phyloP scores from a whole-genome alignment of 352 stramenopile genomes.

The Pythium utonaiense region DNA sequence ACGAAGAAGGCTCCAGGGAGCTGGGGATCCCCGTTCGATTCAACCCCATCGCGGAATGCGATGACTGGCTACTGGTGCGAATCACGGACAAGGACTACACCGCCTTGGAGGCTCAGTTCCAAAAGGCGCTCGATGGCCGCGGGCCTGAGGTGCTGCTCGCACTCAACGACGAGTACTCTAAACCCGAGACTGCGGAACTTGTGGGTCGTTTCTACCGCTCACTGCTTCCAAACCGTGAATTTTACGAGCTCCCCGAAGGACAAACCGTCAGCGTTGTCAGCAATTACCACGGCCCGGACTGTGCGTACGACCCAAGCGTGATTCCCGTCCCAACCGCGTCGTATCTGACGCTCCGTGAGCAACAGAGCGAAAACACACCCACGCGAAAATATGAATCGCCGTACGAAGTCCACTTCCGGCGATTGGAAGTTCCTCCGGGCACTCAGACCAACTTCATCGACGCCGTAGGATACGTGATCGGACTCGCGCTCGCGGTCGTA shows the following conservation, averaged over 20 bases:
- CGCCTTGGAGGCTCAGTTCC: slow-evolving; percentile 28
- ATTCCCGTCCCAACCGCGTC: slow-evolving; percentile 26
- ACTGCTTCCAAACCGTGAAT: slow-evolving; percentile 46
- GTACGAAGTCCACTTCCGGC: slow-evolving; percentile 24
- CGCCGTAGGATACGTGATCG: slow-evolving; percentile 25
- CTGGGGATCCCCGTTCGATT: slow-evolving; percentile 66
- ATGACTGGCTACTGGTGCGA: slow-evolving; percentile 78
- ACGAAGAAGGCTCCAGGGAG: slow-evolving; percentile 58
- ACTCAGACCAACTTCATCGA: background rate
- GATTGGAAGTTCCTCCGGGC: background rate
- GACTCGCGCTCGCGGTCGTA: slow-evolving; percentile 42
- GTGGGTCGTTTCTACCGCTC: slow-evolving; percentile 57
- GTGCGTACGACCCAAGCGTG: slow-evolving; percentile 48
- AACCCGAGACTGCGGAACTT: slow-evolving; percentile 43
- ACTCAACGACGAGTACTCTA: slow-evolving; percentile 79
- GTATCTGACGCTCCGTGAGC: slow-evolving; percentile 26
- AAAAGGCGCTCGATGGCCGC: slow-evolving; percentile 38
- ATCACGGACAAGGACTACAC: slow-evolving; percentile 55
- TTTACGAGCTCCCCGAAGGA: slow-evolving; percentile 60
- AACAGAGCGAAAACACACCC: slow-evolving; percentile 2
- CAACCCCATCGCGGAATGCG: slow-evolving; percentile 62
- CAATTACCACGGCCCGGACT: slow-evolving; percentile 72
- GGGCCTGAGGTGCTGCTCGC: slow-evolving; percentile 61
- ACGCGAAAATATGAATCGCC: slow-evolving; percentile 4
- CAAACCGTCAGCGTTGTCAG: slow-evolving; percentile 48